Evolutionary conservation across 306 rosid species (phyloP), one percentile per base, ranked within the genome.

Genomic region (Luffa aegyptiaca): DNA sequence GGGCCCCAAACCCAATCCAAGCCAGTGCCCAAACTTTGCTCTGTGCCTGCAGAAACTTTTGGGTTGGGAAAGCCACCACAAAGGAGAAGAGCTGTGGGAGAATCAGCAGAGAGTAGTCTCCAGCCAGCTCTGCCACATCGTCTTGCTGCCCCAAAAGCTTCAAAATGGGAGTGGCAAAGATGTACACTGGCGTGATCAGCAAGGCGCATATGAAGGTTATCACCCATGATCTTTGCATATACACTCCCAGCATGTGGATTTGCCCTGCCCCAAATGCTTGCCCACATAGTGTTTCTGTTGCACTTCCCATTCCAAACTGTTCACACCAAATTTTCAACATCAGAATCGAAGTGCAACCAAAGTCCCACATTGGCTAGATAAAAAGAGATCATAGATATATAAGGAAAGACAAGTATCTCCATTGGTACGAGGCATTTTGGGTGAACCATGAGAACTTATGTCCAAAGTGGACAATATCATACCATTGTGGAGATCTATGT

Each of bases 201-300:
- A 93, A 12, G 71, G 86, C 83, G 3, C 91, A 83, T 36, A 58
- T 57, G 3, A 82, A 80, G 48, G 88, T 85, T 75, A 93, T 88
- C 37, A 87, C 74, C 93, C 95, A 91, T 0, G 98, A 92, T 3
- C 98, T 92, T 64, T 93, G 98, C 97, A 90, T 81, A 76, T 93
- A 90, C 37, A 93, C 81, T 12, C 97, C 96, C 66, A 93, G 92
- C 96, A 92, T 76, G 31, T 81, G 16, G 74, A 87, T 8, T 73
- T 91, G 91, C 6, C 98, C 97, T 17, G 98, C 98, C 18, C 98
- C 97, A 81, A 74, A 90, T 62, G 98, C 95, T 82, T 93, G 97
- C 4, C 98, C 98, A 11, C 97, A 91, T 0, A 93, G 86, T 6
- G 97, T 93, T 89, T 91, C 98, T 0, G 91, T 49, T 21, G 98